phyloP scores from a whole-genome alignment of 371 early-diverging fungal genomes.

The Lichtheimia ramosa region DNA sequence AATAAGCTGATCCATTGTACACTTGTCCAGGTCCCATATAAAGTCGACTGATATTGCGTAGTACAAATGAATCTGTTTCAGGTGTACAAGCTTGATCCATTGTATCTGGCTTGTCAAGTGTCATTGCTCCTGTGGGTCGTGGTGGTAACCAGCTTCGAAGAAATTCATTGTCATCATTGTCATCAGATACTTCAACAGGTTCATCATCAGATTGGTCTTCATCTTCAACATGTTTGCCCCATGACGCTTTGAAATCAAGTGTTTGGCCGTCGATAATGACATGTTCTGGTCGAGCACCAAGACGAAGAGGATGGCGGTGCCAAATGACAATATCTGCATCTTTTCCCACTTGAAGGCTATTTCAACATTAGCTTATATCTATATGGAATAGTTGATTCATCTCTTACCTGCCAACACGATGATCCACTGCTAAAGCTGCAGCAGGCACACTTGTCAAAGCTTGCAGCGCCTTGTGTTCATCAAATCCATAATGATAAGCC shows the following conservation, averaged over 20 bases:
- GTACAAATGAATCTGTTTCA: constrained; percentile 35
- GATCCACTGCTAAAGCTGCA: constrained; percentile 63
- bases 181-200: neutral
- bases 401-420: constrained; percentile 64
- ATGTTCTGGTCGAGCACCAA: constrained; percentile 77
- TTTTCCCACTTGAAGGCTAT: constrained; percentile 57
- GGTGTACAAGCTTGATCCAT: constrained; percentile 28
- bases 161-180: constrained; percentile 5
- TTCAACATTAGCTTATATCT: neutral
- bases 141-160: constrained; percentile 25
- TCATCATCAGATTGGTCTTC: neutral
- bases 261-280: constrained; percentile 81
- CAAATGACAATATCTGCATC: constrained; percentile 85
- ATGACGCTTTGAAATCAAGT: constrained; percentile 39
- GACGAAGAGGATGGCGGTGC: constrained; percentile 68
- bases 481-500: constrained; percentile 76
- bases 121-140: constrained; percentile 28
- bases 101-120: constrained; percentile 32
- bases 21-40: constrained; percentile 27
- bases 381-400: neutral
- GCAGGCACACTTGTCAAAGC: constrained; percentile 80
- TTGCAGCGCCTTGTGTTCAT: constrained; percentile 60
- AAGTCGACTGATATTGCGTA: constrained; percentile 51
- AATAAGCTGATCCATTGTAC: constrained; percentile 2
- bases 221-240: constrained; percentile 30